These are phyloP conservation scores for Dillenia turbinata DNA, from an alignment of 164 flowering plant genomes.

Conservation along the genomic window DNA sequence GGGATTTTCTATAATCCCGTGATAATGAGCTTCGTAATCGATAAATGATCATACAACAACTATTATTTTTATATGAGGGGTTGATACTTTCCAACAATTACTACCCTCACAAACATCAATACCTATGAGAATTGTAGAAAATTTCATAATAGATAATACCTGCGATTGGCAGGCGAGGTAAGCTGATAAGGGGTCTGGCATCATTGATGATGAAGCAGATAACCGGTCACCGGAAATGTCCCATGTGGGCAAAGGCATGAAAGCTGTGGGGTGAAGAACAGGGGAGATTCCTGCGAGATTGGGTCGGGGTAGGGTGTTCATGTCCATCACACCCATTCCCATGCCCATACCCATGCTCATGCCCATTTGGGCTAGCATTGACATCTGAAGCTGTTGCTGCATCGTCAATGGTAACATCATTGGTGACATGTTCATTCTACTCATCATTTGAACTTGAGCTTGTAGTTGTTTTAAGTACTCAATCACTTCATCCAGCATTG, in stretches of 20 bases:
- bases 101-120: no score
- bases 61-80: no score
- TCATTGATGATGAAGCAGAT: slow-evolving; percentile 13
- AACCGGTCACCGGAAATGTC: slow-evolving; percentile 30
- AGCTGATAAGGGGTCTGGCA: slow-evolving; percentile 52
- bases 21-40: no score
- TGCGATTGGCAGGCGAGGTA: slow-evolving; percentile 63
- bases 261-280: slow-evolving; percentile 42
- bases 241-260: slow-evolving; percentile 42
- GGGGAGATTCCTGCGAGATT: slow-evolving; percentile 39
- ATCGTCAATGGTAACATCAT: slow-evolving; percentile 73
- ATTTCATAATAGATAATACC: slow-evolving; percentile 15
- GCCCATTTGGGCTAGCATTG: slow-evolving; percentile 64
- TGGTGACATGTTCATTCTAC: slow-evolving; percentile 51
- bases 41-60: no score
- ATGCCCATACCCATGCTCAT: slow-evolving; percentile 59
- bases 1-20: no score
- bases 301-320: slow-evolving; percentile 38
- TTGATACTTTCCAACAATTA: no score
- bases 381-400: slow-evolving; percentile 76
- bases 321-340: slow-evolving; percentile 47
- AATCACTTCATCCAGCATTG: slow-evolving; percentile 89
- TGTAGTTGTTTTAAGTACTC: slow-evolving; percentile 83
- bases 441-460: slow-evolving; percentile 67
- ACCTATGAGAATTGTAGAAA: no score